Conservation (phyloP, 2,329 filamentous ascomycete genomes). For the Aspergillus jensenii region DNA sequence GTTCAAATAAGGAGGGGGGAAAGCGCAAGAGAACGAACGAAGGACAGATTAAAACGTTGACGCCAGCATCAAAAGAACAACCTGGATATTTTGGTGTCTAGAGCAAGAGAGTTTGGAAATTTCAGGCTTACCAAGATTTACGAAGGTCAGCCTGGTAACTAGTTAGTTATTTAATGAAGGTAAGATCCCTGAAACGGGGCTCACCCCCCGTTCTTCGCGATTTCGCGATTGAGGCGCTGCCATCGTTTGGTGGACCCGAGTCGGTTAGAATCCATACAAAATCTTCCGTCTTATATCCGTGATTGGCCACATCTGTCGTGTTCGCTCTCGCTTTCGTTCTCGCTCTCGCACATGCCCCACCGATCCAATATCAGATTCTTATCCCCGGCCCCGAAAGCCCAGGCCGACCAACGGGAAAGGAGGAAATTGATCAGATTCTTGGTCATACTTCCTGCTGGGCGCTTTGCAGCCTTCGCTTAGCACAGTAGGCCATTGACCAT, state of each 20-base stretch:
- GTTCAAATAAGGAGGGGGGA: not conserved
- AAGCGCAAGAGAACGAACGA: not conserved
- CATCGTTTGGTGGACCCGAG: constrained; percentile 9
- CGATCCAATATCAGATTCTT: constrained; percentile 1
- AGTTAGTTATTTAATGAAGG: too few relatives aligned
- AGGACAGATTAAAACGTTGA: not conserved
- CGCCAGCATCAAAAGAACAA: not conserved
- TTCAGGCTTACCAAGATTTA: not conserved
- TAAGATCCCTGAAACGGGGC: not conserved
- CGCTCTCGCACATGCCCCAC: constrained; percentile 21
- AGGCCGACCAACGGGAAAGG: not conserved
- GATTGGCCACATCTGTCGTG: constrained; percentile 21
- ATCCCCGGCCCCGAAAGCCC: not conserved
- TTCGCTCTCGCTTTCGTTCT: constrained; percentile 29
- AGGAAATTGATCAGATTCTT: not conserved
- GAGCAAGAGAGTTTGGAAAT: not conserved
- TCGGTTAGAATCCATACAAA: not conserved
- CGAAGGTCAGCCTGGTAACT: not conserved
- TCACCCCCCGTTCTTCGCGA: not conserved
- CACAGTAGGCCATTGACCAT: too few relatives aligned
- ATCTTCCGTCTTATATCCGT: not conserved
- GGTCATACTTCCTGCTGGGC: not conserved
- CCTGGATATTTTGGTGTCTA: not conserved
- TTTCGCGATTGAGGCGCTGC: not conserved
- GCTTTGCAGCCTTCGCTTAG: not conserved